Conservation (phyloP, 148 eudicot genomes). For the Vaccinium vitisidaea region DNA sequence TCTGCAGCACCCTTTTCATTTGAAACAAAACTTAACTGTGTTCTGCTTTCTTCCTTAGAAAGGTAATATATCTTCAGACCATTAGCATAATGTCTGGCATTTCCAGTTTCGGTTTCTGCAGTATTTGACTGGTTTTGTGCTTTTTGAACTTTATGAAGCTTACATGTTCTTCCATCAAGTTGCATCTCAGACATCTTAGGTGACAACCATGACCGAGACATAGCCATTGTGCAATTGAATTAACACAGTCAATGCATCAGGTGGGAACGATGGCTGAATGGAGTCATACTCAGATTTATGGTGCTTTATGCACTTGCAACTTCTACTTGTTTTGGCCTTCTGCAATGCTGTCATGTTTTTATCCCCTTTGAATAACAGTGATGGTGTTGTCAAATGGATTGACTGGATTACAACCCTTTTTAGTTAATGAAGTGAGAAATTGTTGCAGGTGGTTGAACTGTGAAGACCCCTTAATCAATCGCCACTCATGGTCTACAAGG, state of each 20-base stretch:
- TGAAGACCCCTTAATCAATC: constrained; percentile 71
- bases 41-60: neutral
- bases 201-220: constrained; percentile 19
- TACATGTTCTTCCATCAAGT: constrained; percentile 22
- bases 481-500: constrained; percentile 41
- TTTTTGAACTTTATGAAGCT: constrained; percentile 25
- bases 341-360: neutral
- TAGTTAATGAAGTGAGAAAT: constrained; percentile 15
- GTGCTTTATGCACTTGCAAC: constrained; percentile 12
- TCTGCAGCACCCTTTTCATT: neutral
- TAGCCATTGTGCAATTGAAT: constrained; percentile 26
- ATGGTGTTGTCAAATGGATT: neutral
- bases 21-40: constrained; percentile 8
- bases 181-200: constrained; percentile 17
- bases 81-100: constrained; percentile 18
- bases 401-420: neutral
- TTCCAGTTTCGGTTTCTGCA: constrained; percentile 12
- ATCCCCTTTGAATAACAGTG: neutral
- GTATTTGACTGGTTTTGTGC: constrained; percentile 22
- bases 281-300: constrained; percentile 12
- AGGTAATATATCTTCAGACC: constrained; percentile 12
- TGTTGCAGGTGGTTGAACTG: constrained; percentile 71
- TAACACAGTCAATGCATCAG: constrained; percentile 18
- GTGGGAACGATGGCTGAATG: constrained; percentile 19
- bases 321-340: neutral